phyloP scores from a whole-genome alignment of 768 basidiomycete genomes.

The Lactifluus piperatus region DNA sequence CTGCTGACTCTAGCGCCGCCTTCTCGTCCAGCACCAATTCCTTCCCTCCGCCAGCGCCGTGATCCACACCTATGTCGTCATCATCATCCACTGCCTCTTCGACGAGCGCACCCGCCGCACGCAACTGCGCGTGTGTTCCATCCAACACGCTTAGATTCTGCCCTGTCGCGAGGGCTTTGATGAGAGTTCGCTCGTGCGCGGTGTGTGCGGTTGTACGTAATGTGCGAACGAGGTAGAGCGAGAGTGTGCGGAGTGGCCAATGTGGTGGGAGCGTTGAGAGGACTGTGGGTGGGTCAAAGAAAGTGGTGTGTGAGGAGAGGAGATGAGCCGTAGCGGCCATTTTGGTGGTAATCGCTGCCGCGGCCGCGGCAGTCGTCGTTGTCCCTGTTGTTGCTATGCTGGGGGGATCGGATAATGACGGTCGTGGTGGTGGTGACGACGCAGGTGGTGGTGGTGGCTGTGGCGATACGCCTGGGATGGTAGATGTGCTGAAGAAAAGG shows the following conservation, averaged over 20 bases:
- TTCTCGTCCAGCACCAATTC: constrained; percentile 12
- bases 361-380: too few species aligned
- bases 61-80: neutral
- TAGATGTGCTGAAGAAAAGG: too few species aligned
- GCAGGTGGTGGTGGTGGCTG: too few species aligned
- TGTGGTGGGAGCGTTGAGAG: constrained; percentile 41
- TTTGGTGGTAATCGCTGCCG: neutral
- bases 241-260: constrained; percentile 62
- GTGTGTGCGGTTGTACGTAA: constrained; percentile 34
- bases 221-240: neutral
- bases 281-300: constrained; percentile 63
- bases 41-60: neutral
- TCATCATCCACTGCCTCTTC: constrained; percentile 3
- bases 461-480: too few species aligned
- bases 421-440: too few species aligned
- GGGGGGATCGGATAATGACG: too few species aligned
- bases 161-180: constrained; percentile 68
- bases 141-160: constrained; percentile 60
- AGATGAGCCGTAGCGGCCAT: constrained; percentile 33
- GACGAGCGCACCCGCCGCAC: constrained; percentile 7
- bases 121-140: neutral
- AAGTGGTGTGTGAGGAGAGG: constrained; percentile 51
- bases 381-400: too few species aligned
- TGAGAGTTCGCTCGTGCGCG: constrained; percentile 55
- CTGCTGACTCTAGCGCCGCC: neutral